A percentile compares a stretch with the other conserved stretches of the same genome.
Conservation (phyloP, 768 basidiomycete species). For the Favolaschia claudopus region DNA sequence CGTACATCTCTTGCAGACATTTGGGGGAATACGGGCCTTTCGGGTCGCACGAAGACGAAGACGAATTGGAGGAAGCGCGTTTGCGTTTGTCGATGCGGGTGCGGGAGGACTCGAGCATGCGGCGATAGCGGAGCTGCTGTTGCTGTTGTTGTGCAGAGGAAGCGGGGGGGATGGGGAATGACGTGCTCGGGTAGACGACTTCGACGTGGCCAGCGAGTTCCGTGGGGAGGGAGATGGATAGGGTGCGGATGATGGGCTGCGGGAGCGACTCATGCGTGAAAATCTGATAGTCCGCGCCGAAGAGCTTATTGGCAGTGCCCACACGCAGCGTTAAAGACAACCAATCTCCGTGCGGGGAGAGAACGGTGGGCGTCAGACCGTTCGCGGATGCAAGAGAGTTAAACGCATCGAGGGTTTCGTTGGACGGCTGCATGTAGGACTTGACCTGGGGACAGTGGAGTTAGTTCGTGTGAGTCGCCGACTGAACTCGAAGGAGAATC, state of each 20-base stretch:
- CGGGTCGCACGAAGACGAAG: too few relatives aligned
- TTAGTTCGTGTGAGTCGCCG: too few relatives aligned
- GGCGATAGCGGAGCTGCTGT: too few relatives aligned
- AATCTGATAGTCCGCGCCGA: not conserved
- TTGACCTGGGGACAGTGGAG: not conserved
- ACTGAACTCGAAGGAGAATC: too few relatives aligned
- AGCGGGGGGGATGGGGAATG: not conserved
- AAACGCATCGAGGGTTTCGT: not conserved
- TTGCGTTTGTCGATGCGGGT: not conserved
- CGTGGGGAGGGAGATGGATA: not conserved
- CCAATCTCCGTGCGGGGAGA: not conserved
- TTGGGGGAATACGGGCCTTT: too few relatives aligned
- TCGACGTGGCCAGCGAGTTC: not conserved
- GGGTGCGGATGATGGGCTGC: too few relatives aligned
- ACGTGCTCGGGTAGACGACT: not conserved
- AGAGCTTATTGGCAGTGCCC: not conserved
- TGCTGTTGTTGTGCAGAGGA: too few relatives aligned
- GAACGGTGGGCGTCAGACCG: not conserved
- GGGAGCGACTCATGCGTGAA: not conserved
- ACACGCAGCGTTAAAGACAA: not conserved
- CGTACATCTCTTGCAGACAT: not conserved
- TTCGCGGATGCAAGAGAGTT: not conserved
- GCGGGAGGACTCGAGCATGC: not conserved
- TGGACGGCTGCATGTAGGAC: not conserved
- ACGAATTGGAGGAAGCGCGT: too few relatives aligned